Conservation (phyloP, 2,329 filamentous ascomycete species). For the Podosphaera xanthii region DNA sequence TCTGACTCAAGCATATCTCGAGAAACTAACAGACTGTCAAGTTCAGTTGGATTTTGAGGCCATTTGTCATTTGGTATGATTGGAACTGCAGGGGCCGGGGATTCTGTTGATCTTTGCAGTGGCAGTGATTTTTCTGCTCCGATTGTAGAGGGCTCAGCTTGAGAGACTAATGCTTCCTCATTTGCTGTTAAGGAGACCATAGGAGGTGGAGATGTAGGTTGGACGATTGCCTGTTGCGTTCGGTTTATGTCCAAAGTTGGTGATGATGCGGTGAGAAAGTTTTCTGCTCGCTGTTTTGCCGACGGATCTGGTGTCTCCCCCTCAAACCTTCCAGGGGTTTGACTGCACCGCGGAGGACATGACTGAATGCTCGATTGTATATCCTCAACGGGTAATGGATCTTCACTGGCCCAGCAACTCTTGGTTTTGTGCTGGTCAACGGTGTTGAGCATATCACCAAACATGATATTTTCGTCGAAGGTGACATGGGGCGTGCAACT, state of each 20-base stretch:
- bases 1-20: neutral
- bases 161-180: neutral
- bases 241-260: no score
- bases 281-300: neutral
- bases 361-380: neutral
- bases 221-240: neutral
- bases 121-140: neutral
- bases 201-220: neutral
- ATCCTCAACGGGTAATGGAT: no score
- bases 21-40: no score
- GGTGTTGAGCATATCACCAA: no score
- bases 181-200: neutral
- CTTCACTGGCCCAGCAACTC: no score
- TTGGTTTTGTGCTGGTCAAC: no score
- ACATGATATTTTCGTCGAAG: no score
- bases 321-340: neutral
- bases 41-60: no score
- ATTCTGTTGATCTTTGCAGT: neutral
- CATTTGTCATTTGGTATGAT: neutral
- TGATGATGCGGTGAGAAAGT: neutral
- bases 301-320: neutral
- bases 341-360: neutral
- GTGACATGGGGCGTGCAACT: no score
- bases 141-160: neutral
- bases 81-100: neutral